Percentiles rank a stretch among this genome's conserved stretches.
These are phyloP conservation scores for Miscanthus lutarioriparius DNA, from an alignment of 176 grass and related monocot species.

Conservation along the genomic window DNA sequence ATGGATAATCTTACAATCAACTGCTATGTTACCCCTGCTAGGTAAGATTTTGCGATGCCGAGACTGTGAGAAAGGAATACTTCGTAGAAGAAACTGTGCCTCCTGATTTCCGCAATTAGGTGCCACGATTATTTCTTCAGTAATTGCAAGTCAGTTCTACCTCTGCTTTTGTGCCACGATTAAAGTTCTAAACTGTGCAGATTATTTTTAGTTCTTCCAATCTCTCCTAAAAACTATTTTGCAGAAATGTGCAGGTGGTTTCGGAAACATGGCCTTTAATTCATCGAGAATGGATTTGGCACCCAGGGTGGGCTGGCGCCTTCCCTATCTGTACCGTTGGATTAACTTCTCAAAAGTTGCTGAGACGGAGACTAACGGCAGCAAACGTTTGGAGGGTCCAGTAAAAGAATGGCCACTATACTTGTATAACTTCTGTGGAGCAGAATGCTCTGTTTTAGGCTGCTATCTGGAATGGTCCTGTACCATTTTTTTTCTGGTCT, in stretches of 20 bases:
- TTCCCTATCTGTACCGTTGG: not conserved
- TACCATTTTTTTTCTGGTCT: not conserved
- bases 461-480: not conserved
- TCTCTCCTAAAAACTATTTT: not conserved
- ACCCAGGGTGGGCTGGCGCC: not conserved
- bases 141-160: not conserved
- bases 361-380: not conserved
- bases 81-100: constrained; percentile 70
- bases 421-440: not conserved
- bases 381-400: not conserved
- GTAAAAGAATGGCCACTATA: not conserved
- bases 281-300: not conserved
- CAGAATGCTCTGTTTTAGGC: not conserved
- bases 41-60: constrained; percentile 74
- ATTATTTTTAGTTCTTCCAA: not conserved
- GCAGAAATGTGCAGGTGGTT: not conserved
- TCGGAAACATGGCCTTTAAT: not conserved
- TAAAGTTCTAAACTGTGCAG: not conserved
- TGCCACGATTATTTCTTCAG: not conserved
- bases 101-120: constrained; percentile 56
- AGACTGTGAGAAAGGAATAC: constrained; percentile 72
- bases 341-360: not conserved
- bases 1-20: not conserved
- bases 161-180: not conserved
- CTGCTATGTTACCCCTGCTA: constrained; percentile 13